Evolutionary conservation across 179 eudicot genomes (phyloP), one percentile per base, ranked within the genome.

Genomic region (Carnegiea gigantea): DNA sequence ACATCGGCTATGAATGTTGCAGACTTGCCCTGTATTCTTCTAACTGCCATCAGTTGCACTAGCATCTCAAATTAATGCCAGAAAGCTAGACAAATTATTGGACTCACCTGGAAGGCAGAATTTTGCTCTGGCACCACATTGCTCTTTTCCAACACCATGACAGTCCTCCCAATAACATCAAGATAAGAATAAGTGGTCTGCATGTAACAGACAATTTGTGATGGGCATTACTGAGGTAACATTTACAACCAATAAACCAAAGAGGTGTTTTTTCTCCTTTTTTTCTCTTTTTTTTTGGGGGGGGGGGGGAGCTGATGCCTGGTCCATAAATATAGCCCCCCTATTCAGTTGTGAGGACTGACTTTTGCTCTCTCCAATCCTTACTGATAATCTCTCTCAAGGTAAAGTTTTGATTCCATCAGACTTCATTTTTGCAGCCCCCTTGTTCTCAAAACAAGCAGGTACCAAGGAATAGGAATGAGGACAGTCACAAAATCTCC

Each of bases 111-210:
- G 86, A 95, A 94, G 72, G 91, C 91, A 67, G 89, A 76, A 84
- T 90, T 90, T 83, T 95, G 98, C 83, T 95, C 99, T 81, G 98
- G 98, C 81, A 95, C 98, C 33, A 92, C 93, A 86, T 94, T 95
- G 67, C 48, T 86, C 92, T 95, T 95, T 80, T 91, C 91, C 83
- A 95, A 85, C 81, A 95, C 98, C 83, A 95, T 89, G 65, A 94
- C 98, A 70, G 98, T 85, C 86, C 99, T 89, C 85, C 99, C 99
- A 75, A 91, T 83, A 48, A 95, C 82, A 79, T 95, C 98, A 87
- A 95, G 99, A 86, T 95, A 95, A 30, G 99, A 91, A 86, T 92
- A 90, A 70, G 90, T 94, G 78, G 88, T 94, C 99, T 95, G 97
- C 89, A 89, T 43, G 86, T 54, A 84, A 26, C 57, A 57, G 17